Conservation (phyloP, 805 yeast genomes). For the Metschnikowia corniflorae region DNA sequence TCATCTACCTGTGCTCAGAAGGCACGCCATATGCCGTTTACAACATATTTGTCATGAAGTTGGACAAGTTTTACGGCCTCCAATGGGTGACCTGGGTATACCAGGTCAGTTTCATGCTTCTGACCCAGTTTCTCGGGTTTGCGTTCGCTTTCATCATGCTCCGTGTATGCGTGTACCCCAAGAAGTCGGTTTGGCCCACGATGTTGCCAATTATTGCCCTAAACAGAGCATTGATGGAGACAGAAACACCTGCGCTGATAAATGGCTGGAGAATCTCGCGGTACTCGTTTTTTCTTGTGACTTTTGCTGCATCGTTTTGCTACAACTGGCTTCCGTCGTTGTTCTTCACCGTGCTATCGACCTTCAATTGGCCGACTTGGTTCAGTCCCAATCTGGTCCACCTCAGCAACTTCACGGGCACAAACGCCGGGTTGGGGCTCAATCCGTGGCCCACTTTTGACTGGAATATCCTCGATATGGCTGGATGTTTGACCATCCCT, state of each 20-base stretch:
- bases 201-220: slow-evolving; percentile 42
- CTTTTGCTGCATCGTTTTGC: slow-evolving; percentile 31
- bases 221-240: slow-evolving; percentile 38
- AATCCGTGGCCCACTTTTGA: slow-evolving; percentile 43
- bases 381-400: slow-evolving; percentile 37
- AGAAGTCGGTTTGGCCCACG: slow-evolving; percentile 44
- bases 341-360: slow-evolving; percentile 37
- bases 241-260: slow-evolving; percentile 21
- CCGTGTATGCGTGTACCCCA: slow-evolving; percentile 46
- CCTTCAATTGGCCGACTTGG: slow-evolving; percentile 47
- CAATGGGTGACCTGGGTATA: slow-evolving; percentile 49
- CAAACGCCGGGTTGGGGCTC: slow-evolving; percentile 36
- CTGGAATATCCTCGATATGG: slow-evolving; percentile 39
- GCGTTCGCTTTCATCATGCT: slow-evolving; percentile 66
- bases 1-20: slow-evolving; percentile 40
- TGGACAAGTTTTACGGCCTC: slow-evolving; percentile 40
- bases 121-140: slow-evolving; percentile 62
- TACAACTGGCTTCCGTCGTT: slow-evolving; percentile 43
- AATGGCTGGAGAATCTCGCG: slow-evolving; percentile 43
- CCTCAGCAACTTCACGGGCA: slow-evolving; percentile 38
- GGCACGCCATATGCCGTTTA: slow-evolving; percentile 42
- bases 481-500: slow-evolving; percentile 40
- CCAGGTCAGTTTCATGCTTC: slow-evolving; percentile 48
- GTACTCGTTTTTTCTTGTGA: slow-evolving; percentile 37
- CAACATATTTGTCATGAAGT: slow-evolving; percentile 42